Percentiles rank a stretch among this genome's conserved stretches.
Conservation (phyloP, 352 stramenopile genomes). For the Globisporangium acanthophoron region DNA sequence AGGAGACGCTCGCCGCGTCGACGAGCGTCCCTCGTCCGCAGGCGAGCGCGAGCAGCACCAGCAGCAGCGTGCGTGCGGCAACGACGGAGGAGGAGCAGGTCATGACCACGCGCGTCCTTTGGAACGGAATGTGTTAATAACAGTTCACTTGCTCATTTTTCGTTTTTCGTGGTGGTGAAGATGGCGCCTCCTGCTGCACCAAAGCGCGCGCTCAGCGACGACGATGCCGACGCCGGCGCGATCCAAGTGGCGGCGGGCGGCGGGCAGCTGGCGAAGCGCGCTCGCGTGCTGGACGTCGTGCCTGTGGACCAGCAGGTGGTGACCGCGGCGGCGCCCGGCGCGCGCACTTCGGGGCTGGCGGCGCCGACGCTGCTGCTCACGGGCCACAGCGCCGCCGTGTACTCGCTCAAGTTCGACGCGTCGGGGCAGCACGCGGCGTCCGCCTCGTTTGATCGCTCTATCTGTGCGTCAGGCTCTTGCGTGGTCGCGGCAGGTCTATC, state of each 20-base stretch:
- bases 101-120: too few relatives aligned
- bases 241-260: slow-evolving; percentile 6
- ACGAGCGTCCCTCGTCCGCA: neutral
- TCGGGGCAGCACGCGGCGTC: slow-evolving; percentile 66
- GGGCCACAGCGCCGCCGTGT: slow-evolving; percentile 65
- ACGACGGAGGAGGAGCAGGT: neutral
- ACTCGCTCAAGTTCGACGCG: slow-evolving; percentile 79
- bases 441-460: slow-evolving; percentile 64
- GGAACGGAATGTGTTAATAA: too few relatives aligned
- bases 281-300: slow-evolving; percentile 67
- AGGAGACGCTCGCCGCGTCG: neutral
- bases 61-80: neutral
- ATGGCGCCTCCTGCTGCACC: slow-evolving; percentile 1
- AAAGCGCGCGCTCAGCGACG: slow-evolving; percentile 19
- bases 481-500: neutral
- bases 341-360: slow-evolving; percentile 58
- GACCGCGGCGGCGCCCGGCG: slow-evolving; percentile 38
- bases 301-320: slow-evolving; percentile 59
- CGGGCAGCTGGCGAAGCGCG: slow-evolving; percentile 55
- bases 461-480: slow-evolving; percentile 27
- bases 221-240: slow-evolving; percentile 3
- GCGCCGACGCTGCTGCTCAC: slow-evolving; percentile 78
- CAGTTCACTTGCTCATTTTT: neutral
- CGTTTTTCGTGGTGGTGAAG: neutral
- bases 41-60: slow-evolving; percentile 1